These are phyloP conservation scores for Fusarium dlaminii DNA, from an alignment of 2,329 filamentous ascomycete genomes.

Conservation along the genomic window DNA sequence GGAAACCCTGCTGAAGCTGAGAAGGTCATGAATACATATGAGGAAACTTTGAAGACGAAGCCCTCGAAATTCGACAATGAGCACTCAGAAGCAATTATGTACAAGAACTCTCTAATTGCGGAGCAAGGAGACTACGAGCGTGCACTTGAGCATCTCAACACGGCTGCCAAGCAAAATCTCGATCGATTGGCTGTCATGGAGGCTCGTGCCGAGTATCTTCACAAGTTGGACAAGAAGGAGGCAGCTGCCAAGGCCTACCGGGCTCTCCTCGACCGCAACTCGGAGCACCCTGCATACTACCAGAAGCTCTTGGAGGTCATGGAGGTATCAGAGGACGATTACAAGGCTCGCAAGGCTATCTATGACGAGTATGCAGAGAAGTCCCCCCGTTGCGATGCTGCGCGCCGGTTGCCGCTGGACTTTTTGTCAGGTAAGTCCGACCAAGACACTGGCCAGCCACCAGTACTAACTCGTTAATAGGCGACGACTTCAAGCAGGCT, in stretches of 20 bases:
- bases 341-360: conserved; percentile 73
- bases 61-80: conserved; percentile 85
- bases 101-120: conserved; percentile 94
- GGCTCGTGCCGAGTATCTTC: conserved; percentile 82
- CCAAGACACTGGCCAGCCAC: background rate
- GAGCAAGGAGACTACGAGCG: conserved; percentile 85
- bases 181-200: conserved; percentile 90
- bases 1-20: conserved; percentile 88
- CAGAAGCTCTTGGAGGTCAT: conserved; percentile 77
- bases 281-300: conserved; percentile 89
- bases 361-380: conserved; percentile 82
- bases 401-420: conserved; percentile 86
- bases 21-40: conserved; percentile 89
- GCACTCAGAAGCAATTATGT: conserved; percentile 91
- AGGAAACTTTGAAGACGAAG: conserved; percentile 87
- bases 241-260: conserved; percentile 87
- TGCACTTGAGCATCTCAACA: conserved; percentile 87
- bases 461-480: conserved; percentile 52
- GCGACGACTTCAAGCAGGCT: conserved; percentile 80
- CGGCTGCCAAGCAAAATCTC: conserved; percentile 78
- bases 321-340: conserved; percentile 66
- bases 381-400: conserved; percentile 83
- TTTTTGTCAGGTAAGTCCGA: conserved; percentile 75
- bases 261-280: conserved; percentile 83
- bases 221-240: conserved; percentile 77